Conservation (phyloP, 257 asterid species). For the Avicennia marina region DNA sequence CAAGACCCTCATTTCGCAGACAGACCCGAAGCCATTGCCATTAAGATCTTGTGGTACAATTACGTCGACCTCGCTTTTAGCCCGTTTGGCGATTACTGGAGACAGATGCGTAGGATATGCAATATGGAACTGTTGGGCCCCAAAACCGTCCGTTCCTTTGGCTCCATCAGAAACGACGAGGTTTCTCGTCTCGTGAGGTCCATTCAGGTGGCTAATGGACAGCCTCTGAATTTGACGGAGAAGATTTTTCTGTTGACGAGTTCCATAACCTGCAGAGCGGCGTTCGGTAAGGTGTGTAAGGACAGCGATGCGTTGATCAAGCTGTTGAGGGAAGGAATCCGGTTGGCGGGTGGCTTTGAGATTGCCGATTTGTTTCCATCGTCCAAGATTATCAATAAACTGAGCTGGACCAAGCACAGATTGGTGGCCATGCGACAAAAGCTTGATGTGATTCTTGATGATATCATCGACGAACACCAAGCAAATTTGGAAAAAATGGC, state of each 20-base stretch:
- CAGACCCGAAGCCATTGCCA: not conserved
- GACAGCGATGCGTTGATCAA: not conserved
- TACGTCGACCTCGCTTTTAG: constrained; percentile 10
- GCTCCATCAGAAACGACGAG: constrained; percentile 13
- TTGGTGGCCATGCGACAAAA: constrained; percentile 6
- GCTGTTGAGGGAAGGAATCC: not conserved
- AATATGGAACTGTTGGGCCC: constrained; percentile 19
- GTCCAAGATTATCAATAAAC: not conserved
- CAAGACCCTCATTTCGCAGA: constrained; percentile 8
- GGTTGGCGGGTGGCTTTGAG: constrained; percentile 3
- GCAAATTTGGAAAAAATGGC: not conserved
- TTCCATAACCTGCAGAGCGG: constrained; percentile 15
- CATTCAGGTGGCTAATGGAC: not conserved
- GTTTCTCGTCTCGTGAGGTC: not conserved
- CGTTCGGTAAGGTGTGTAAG: constrained; percentile 20
- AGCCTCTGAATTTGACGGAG: not conserved
- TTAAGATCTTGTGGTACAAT: constrained; percentile 22
- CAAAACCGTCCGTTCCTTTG: constrained; percentile 12
- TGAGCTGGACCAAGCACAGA: constrained; percentile 8
- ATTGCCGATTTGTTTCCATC: constrained; percentile 21
- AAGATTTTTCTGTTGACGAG: not conserved
- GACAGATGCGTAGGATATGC: constrained; percentile 29
- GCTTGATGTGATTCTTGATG: constrained; percentile 22
- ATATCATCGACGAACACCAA: constrained; percentile 8
- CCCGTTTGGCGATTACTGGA: constrained; percentile 24